Base-by-base conservation (phyloP, 1,139 yeast genomes). In the Zygoascus meyerae region DNA sequence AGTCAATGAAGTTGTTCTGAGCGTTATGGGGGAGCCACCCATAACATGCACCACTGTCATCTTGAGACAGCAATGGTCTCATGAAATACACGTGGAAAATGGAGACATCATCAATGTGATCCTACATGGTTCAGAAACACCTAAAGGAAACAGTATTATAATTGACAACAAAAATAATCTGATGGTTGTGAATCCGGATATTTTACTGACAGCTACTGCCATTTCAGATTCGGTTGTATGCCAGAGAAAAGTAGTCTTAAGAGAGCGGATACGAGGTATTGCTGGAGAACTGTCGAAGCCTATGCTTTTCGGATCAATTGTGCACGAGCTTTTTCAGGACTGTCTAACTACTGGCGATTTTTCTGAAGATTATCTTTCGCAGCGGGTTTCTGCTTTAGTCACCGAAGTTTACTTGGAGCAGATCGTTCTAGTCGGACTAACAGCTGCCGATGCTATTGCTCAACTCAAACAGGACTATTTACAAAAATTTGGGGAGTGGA, bases 141-240 rank as follows among this genome's bases (percentile, higher is more conserved):
- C 26, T 10, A 39, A 50, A 16, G 44, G 50, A n/a, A 45, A 44
- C 5, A 56, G 71, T 8, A 46, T 59, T 10, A 74, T 85, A 3
- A 86, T 84, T 52, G 64, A 69, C 34, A 78, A 78, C 50, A 66
- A 73, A 29, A 75, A 74, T 41, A 81, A 84, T 55, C 34, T 89
- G 21, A 64, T 90, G 33, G 74, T 92, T 18, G 75, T 94, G 74
- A 79, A 86, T 55, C 98, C 98, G 0, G 98, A 92, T 61, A 67
- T 78, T 1, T 67, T 92, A 11, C 69, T 92, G 1, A 78, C 96
- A 0, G 89, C 95, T 3, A 92, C 98, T 0, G 71, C 83, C 3
- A 77, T 89, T 1, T 83, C 97, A 0, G 86, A 82, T 46, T 84
- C 92, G 2, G 67, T 86, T 34, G 72, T 70, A 18, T 92, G 98